Evolutionary conservation across 768 basidiomycete species (phyloP).

Genomic region (Boletus subcaerulescens): DNA sequence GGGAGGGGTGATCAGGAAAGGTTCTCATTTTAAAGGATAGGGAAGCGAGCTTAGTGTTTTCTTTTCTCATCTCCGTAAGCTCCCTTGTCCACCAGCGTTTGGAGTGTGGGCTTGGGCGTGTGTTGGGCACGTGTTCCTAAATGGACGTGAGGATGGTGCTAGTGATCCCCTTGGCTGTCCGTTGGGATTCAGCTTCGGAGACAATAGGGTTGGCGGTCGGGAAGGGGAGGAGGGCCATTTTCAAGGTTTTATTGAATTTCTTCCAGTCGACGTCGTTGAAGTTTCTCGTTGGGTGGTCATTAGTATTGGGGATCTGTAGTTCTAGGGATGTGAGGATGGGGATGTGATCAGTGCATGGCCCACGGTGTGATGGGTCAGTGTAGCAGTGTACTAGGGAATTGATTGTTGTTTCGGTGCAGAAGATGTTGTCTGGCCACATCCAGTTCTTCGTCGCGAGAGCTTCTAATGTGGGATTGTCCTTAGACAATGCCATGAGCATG

Average conservation of each 20-base stretch:
- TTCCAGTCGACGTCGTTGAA: background rate
- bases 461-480: constrained; percentile 34
- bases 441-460: constrained; percentile 29
- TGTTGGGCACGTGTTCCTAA: no score
- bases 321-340: background rate
- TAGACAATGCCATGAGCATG: constrained; percentile 36
- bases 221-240: background rate
- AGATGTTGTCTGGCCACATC: constrained; percentile 6
- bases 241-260: background rate
- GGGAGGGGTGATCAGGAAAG: no score
- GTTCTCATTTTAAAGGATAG: no score
- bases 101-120: no score
- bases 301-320: fast-evolving
- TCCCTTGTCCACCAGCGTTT: no score
- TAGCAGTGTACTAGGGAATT: background rate
- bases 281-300: background rate
- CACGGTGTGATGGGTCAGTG: fast-evolving
- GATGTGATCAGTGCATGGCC: constrained; percentile 10
- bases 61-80: no score
- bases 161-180: no score
- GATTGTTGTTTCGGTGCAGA: background rate
- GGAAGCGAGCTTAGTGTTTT: no score
- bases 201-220: no score
- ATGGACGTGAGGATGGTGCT: no score
- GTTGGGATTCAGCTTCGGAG: no score